Evolutionary conservation across 2,329 filamentous ascomycete species (phyloP), one percentile per base, ranked within the genome.

Genomic region (Leptographium flavum): DNA sequence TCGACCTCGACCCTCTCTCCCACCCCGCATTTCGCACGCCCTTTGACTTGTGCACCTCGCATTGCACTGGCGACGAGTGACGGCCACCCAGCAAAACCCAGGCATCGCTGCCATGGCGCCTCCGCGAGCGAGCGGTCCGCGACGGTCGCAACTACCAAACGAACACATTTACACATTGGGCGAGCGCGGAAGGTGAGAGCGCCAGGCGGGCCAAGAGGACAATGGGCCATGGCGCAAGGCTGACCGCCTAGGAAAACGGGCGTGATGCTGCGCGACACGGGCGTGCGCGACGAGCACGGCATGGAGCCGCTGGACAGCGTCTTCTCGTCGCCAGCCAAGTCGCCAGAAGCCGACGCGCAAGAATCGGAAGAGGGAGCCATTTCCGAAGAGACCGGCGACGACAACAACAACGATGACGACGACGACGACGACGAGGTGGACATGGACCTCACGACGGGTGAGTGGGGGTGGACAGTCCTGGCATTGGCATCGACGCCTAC

Each of bases 281-380:
- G 86, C 43, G 69, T 80, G 49, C 83, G 87, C 64, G 90, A 96
- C 64, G 87, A 93, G 60, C 71, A 94, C 70, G 92, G 90, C 61
- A 79, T 98, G 68, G 87, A 95, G 60, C 82, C 85, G 31, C 74
- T 94, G 47, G 84, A 90, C 31, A 77, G 78, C 53, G 77, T 96
- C 52, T 94, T 94, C 62, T 95, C 88, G 9, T 94, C 88, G 19
- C 87, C 88, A 14, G 74, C 77, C 52, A 83, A 80, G 51, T 50
- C 48, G 54, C 53, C 45, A 50, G 50, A 55, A 27, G 48, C 54
- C 40, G 37, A 52, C 42, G 55, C 62, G 55, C 49, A 57, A 15
- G 56, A 58, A n/a, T 54, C 57, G 10, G 58, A 61, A 13, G 38
- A 50, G 42, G 55, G n/a, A n/a, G n/a, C n/a, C n/a, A n/a, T 62